These are phyloP conservation scores for Neoascochyta sp. DNA, from an alignment of 2,329 filamentous ascomycete species.

Conservation along the genomic window DNA sequence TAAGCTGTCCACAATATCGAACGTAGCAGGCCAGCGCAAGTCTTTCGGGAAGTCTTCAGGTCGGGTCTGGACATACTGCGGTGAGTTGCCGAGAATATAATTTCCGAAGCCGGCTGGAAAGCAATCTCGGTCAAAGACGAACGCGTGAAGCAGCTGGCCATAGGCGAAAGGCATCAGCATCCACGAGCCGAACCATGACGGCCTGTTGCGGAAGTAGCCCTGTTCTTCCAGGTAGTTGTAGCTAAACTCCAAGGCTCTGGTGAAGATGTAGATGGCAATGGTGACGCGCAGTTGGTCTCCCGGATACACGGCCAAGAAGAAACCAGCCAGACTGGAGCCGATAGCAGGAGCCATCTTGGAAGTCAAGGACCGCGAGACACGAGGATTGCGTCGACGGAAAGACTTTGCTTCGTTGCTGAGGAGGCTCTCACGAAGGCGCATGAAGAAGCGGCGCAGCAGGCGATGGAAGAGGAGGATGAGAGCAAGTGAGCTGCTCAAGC, in stretches of 20 bases:
- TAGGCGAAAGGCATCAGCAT: conserved; percentile 49
- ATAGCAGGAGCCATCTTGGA: conserved; percentile 81
- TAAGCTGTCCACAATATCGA: conserved; percentile 75
- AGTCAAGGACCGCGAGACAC: conserved; percentile 69
- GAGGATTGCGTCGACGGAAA: conserved; percentile 79
- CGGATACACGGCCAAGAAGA: conserved; percentile 74
- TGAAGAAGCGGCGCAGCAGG: conserved; percentile 85
- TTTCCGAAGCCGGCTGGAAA: conserved; percentile 56
- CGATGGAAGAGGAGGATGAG: conserved; percentile 85
- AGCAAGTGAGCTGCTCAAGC: conserved; percentile 78
- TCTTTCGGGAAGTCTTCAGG: conserved; percentile 65
- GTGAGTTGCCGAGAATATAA: conserved; percentile 68
- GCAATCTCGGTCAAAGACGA: conserved; percentile 51
- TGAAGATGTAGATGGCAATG: conserved; percentile 76
- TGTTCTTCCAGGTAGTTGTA: conserved; percentile 81
- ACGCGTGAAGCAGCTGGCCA: conserved; percentile 50
- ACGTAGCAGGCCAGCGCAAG: conserved; percentile 69
- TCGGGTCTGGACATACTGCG: conserved; percentile 71
- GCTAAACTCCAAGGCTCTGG: conserved; percentile 76
- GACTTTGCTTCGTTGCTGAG: conserved; percentile 74
- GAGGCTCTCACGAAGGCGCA: conserved; percentile 71
- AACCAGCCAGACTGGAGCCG: conserved; percentile 82
- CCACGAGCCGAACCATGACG: conserved; percentile 59
- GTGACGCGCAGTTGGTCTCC: conserved; percentile 70
- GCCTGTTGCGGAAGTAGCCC: conserved; percentile 61